Conservation (phyloP, 2,329 filamentous ascomycete genomes). For the Ramularia collo-cygni region DNA sequence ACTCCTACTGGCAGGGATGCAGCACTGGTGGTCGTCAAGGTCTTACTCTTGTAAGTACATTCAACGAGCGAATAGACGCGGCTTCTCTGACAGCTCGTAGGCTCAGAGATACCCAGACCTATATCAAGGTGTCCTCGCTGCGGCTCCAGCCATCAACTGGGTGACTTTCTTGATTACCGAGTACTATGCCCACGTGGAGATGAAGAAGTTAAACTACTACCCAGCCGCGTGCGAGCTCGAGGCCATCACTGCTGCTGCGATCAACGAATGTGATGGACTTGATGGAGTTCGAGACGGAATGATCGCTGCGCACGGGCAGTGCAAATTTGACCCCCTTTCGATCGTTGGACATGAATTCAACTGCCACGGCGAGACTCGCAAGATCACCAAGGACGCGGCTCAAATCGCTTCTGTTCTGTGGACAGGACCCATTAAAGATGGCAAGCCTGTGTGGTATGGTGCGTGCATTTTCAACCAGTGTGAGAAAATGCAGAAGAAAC, state of each 20-base stretch:
- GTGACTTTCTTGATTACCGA: conserved; percentile 23
- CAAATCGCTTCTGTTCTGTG: conserved; percentile 28
- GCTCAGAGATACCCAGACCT: conserved; percentile 32
- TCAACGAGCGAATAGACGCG: too few species aligned
- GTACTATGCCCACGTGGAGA: conserved; percentile 27
- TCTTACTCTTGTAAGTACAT: conserved; percentile 18
- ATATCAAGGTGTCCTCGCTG: conserved; percentile 37
- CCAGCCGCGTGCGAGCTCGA: conserved; percentile 32
- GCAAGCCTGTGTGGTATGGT: conserved; percentile 30
- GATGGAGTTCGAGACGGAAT: conserved; percentile 34
- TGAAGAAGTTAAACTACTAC: conserved; percentile 24
- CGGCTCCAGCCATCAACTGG: conserved; percentile 36
- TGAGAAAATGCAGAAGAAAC: conserved; percentile 7
- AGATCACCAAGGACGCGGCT: conserved; percentile 27
- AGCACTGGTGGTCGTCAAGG: conserved; percentile 36
- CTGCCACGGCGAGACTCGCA: conserved; percentile 19
- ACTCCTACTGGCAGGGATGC: conserved; percentile 36
- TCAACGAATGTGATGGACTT: conserved; percentile 32
- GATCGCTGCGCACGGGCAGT: conserved; percentile 24
- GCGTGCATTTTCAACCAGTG: conserved; percentile 16
- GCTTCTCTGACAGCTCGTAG: neutral
- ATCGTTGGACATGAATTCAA: conserved; percentile 24
- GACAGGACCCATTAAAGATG: conserved; percentile 25
- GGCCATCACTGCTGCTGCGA: conserved; percentile 30
- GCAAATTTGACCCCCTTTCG: conserved; percentile 27